A percentile compares a stretch with the other conserved stretches of the same genome.
Evolutionary conservation across 192 early-diverging fungal genomes (phyloP).

Genomic region (Coemansia sp.): DNA sequence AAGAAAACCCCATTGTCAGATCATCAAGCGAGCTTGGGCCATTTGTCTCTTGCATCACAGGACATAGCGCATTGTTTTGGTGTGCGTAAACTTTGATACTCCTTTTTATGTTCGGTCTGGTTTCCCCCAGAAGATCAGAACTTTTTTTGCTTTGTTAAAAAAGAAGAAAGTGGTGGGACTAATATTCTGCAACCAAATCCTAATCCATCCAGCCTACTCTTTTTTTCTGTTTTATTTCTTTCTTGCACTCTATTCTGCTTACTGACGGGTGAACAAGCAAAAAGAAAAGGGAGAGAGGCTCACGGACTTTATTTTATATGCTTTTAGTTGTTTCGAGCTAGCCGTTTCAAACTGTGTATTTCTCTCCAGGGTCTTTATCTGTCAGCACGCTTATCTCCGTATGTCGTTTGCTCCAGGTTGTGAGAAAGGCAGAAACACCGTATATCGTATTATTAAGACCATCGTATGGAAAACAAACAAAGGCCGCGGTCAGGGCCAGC

Average conservation of each 20-base stretch:
- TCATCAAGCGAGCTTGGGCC: neutral
- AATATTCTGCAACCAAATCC: too few species aligned
- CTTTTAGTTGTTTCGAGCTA: too few species aligned
- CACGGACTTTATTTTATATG: too few species aligned
- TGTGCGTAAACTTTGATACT: neutral
- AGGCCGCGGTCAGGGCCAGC: conserved; percentile 1
- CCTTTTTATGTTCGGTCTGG: neutral
- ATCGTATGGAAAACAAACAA: neutral
- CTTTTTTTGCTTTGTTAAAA: neutral
- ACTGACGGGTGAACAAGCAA: too few species aligned
- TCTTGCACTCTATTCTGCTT: too few species aligned
- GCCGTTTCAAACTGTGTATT: too few species aligned
- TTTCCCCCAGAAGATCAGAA: neutral
- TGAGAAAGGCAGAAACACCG: too few species aligned
- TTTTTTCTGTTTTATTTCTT: too few species aligned
- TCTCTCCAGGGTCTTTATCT: neutral
- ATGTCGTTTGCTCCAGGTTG: too few species aligned
- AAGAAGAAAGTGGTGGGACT: neutral
- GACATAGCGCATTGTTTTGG: neutral
- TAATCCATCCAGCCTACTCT: too few species aligned
- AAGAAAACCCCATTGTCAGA: neutral
- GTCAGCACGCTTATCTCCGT: neutral
- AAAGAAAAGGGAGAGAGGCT: too few species aligned
- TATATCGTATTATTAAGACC: neutral
- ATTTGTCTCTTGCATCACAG: neutral